Base-by-base conservation (phyloP, 1,139 yeast species). In the Saccharomycopsis crataegensis region DNA sequence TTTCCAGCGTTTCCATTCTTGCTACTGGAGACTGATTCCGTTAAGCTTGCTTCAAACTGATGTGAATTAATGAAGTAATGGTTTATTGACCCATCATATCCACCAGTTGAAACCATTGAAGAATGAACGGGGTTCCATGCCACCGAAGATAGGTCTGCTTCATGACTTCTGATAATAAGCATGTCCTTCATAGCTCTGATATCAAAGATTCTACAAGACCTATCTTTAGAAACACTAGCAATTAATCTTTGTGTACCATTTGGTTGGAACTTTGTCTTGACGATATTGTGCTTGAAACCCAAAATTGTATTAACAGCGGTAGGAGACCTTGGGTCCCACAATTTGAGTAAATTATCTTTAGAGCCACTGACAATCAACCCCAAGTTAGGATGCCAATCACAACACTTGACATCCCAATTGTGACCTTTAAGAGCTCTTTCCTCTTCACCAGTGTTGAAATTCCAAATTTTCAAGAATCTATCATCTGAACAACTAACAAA, bases 341-440 rank as follows among this genome's bases (percentile, higher is more conserved):
- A 74, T 68, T 91, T 91, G 50, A 93, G 82, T 62, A 90, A 73
- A 67, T 94, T 94, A 69, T 93, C 99, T 66, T 94, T 93, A 0
- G 98, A 91, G 0, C 98, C 94, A 61, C 86, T 78, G 0, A 86
- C 94, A 54, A 87, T 78, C 43, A 94, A 75, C 0, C 98, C 97
- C 67, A 89, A 71, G 16, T 79, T 75, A 7, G 95, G 88, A 68
- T 93, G 99, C 99, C 99, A 93, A 67, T 93, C 98, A 52, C 96
- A 90, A 57, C 93, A 82, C 66, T 93, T 93, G 37, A 93, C 97
- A 70, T 93, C 99, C 99, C 99, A 93, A 65, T 94, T 96, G 69
- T 93, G 99, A 1, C 98, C 99, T 33, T 82, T 78, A 51, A 93
- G 74, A 1, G 80, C 76, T 48, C 89, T 70, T 65, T 93, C 99